phyloP scores from a whole-genome alignment of 768 basidiomycete genomes.

The Russula abietina region DNA sequence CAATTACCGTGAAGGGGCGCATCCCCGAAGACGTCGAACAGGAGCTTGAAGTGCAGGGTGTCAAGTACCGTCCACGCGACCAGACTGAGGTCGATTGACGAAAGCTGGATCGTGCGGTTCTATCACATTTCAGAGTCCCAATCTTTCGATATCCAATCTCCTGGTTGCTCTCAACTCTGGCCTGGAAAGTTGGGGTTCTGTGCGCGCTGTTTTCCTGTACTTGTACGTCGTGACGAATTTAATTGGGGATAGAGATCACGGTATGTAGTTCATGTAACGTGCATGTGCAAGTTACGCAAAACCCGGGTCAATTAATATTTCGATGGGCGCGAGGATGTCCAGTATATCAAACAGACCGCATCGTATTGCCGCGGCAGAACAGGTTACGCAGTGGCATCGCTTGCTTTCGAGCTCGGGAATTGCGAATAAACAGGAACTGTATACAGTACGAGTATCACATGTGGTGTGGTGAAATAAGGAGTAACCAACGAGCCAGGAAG shows the following conservation, averaged over 20 bases:
- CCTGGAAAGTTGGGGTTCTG: neutral
- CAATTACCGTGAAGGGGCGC: conserved; percentile 80
- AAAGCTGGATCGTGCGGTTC: neutral
- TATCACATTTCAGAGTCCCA: neutral
- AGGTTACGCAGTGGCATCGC: too few relatives aligned
- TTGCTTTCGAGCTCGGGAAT: too few relatives aligned
- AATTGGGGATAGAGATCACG: neutral
- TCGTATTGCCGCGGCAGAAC: too few relatives aligned
- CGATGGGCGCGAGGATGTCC: conserved; percentile 1
- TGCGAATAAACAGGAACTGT: too few relatives aligned
- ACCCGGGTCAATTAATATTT: conserved; percentile 1
- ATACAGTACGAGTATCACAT: too few relatives aligned
- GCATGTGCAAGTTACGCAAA: conserved; percentile 53
- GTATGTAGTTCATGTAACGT: too few relatives aligned
- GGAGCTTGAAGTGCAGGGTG: conserved; percentile 67
- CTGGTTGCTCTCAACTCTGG: neutral
- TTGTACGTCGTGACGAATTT: conserved; percentile 6
- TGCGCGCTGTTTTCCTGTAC: neutral
- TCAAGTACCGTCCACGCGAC: conserved; percentile 83
- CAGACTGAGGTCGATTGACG: conserved; percentile 64
- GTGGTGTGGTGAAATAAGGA: too few relatives aligned
- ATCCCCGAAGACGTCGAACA: conserved; percentile 81
- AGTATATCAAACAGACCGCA: conserved; percentile 80
- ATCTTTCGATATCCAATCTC: neutral
- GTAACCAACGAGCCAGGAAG: too few relatives aligned